Percentiles rank a stretch among this genome's conserved stretches.
These are phyloP conservation scores for Aspergillus pseudoviridinutans DNA, from an alignment of 2,329 filamentous ascomycete genomes.

Conservation along the genomic window DNA sequence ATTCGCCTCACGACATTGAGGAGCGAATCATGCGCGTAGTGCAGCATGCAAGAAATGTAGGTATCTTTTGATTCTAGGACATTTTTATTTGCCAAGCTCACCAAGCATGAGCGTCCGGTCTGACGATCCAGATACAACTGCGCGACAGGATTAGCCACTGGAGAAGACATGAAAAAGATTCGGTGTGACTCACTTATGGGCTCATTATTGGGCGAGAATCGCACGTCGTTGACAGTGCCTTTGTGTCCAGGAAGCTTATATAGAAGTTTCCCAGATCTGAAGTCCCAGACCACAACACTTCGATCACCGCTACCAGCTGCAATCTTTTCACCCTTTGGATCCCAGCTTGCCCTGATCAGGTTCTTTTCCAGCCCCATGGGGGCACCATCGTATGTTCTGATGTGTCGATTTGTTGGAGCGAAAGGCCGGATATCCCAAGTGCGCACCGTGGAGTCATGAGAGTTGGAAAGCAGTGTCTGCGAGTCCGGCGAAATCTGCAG, in stretches of 20 bases:
- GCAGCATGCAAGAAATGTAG: neutral
- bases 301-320: slow-evolving; percentile 87
- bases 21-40: neutral
- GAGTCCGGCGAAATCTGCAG: slow-evolving; percentile 89
- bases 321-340: slow-evolving; percentile 77
- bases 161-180: neutral
- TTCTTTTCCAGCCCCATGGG: slow-evolving; percentile 87
- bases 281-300: slow-evolving; percentile 88
- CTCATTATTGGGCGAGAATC: slow-evolving; percentile 80
- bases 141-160: neutral
- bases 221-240: slow-evolving; percentile 89
- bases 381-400: slow-evolving; percentile 90
- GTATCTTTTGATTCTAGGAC: neutral
- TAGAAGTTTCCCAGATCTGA: slow-evolving; percentile 78
- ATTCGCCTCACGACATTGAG: neutral
- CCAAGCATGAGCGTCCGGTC: slow-evolving; percentile 81
- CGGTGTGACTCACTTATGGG: slow-evolving; percentile 69
- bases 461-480: slow-evolving; percentile 83
- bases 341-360: slow-evolving; percentile 85
- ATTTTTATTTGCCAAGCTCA: slow-evolving; percentile 64
- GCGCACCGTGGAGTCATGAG: slow-evolving; percentile 87
- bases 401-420: slow-evolving; percentile 77
- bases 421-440: slow-evolving; percentile 98
- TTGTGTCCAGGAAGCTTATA: slow-evolving; percentile 96
- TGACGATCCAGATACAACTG: slow-evolving; percentile 86